Conservation (phyloP, 176 grass and related monocot genomes). For the Bonia amplexicaulis region DNA sequence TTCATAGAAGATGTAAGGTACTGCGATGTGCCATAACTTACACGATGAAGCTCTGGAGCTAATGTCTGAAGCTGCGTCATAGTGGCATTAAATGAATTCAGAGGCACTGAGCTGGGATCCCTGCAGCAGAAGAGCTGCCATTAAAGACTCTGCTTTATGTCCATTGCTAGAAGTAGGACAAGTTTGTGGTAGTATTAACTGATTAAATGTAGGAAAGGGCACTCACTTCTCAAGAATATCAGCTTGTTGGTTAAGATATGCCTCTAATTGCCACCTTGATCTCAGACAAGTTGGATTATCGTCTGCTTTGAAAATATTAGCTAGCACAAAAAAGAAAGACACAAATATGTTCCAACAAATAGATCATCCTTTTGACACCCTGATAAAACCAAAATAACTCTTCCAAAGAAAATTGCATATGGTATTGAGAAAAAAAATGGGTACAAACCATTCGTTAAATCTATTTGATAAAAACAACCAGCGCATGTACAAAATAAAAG, state of each 20-base stretch:
- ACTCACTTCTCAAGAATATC: slow-evolving; percentile 86
- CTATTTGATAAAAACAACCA: background rate
- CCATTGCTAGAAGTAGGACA: slow-evolving; percentile 7
- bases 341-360: slow-evolving; percentile 4
- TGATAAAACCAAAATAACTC: slow-evolving; percentile 6
- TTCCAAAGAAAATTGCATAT: background rate
- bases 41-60: slow-evolving; percentile 84
- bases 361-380: background rate
- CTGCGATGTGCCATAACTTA: slow-evolving; percentile 49
- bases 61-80: slow-evolving; percentile 75
- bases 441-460: background rate
- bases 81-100: slow-evolving; percentile 83
- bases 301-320: slow-evolving; percentile 59
- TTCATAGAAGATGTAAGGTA: slow-evolving; percentile 16
- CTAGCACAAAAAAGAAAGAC: slow-evolving; percentile 37
- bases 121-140: slow-evolving; percentile 36
- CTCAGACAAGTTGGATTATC: slow-evolving; percentile 57
- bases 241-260: slow-evolving; percentile 90
- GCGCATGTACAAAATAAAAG: background rate
- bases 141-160: slow-evolving; percentile 16
- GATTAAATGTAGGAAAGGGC: slow-evolving; percentile 15
- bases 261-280: slow-evolving; percentile 96
- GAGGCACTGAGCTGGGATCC: slow-evolving; percentile 69
- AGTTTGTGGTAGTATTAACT: slow-evolving; percentile 2
- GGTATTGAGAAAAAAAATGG: background rate